Percentiles rank a stretch among this genome's conserved stretches.
Evolutionary conservation across 2,329 filamentous ascomycete genomes (phyloP).

Genomic region (Hypoxylon sp.): DNA sequence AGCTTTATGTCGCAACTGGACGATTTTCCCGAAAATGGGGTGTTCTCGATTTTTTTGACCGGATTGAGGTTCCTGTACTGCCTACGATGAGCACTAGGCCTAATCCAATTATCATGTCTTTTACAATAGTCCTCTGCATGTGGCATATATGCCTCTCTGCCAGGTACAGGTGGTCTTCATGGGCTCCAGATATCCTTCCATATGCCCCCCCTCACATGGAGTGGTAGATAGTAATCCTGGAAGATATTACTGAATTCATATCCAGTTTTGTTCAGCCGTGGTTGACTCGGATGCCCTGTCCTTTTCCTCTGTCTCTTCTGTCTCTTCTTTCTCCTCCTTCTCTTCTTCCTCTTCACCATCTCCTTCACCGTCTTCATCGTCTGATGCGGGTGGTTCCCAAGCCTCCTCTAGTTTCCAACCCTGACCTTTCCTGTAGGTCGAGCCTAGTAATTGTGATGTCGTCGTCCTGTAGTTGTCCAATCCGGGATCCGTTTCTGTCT

Average conservation of each 20-base stretch:
- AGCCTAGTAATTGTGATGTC: constrained; percentile 68
- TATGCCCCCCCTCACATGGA: constrained; percentile 13
- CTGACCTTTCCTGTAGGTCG: constrained; percentile 72
- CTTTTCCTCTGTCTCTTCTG: constrained; percentile 48
- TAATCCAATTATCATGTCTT: constrained; percentile 35
- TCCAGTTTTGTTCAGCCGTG: constrained; percentile 50
- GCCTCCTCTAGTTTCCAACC: constrained; percentile 86
- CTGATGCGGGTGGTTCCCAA: constrained; percentile 75
- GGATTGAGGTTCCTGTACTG: constrained; percentile 9
- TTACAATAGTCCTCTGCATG: constrained; percentile 28
- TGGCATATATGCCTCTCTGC: constrained; percentile 13
- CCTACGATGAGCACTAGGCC: constrained; percentile 7
- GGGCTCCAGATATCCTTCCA: constrained; percentile 32
- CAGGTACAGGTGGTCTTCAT: constrained; percentile 38
- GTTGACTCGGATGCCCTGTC: constrained; percentile 51
- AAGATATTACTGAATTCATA: constrained; percentile 36
- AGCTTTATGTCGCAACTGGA: constrained; percentile 8
- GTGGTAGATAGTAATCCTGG: constrained; percentile 32
- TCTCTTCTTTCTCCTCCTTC: constrained; percentile 61
- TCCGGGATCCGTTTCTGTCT: constrained; percentile 64
- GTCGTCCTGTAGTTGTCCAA: constrained; percentile 70
- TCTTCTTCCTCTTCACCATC: constrained; percentile 58
- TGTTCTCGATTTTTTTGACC: constrained; percentile 44
- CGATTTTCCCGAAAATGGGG: constrained; percentile 16
- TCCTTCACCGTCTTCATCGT: constrained; percentile 72